Conservation (phyloP, 2,329 filamentous ascomycete species). For the Gnomoniopsis smithogilvyi region DNA sequence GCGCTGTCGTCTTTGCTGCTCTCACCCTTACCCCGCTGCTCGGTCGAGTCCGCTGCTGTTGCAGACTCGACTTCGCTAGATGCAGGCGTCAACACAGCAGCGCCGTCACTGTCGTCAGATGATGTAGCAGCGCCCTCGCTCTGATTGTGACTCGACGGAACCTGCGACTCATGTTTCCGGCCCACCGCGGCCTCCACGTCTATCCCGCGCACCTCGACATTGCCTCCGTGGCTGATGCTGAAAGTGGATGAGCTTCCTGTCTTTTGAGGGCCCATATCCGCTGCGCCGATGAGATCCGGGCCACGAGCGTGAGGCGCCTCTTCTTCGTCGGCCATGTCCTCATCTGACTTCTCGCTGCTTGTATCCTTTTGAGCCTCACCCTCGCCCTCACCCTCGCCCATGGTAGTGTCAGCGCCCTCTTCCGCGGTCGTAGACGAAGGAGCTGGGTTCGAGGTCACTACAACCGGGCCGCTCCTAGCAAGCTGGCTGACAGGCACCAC, state of each 20-base stretch:
- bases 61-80: neutral
- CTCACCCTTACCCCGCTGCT: neutral
- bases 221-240: conserved; percentile 33
- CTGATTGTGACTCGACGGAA: conserved; percentile 8
- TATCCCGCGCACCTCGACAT: conserved; percentile 51
- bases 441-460: conserved; percentile 16
- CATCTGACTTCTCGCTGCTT: conserved; percentile 28
- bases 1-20: conserved; percentile 26
- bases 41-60: neutral
- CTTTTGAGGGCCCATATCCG: conserved; percentile 77
- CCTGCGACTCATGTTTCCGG: conserved; percentile 36
- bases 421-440: conserved; percentile 9
- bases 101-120: conserved; percentile 19
- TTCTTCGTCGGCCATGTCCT: conserved; percentile 48
- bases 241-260: conserved; percentile 37
- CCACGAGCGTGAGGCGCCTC: conserved; percentile 79
- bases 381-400: conserved; percentile 21
- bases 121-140: conserved; percentile 15
- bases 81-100: conserved; percentile 16
- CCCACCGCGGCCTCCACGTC: conserved; percentile 62
- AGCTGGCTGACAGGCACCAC: conserved; percentile 69
- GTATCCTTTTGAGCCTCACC: conserved; percentile 22
- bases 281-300: conserved; percentile 78
- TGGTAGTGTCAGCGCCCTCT: conserved; percentile 17
- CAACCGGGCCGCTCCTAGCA: conserved; percentile 35